Evolutionary conservation across 2,329 filamentous ascomycete species (phyloP), one percentile per base, ranked within the genome.

Genomic region (Colletotrichum musae): DNA sequence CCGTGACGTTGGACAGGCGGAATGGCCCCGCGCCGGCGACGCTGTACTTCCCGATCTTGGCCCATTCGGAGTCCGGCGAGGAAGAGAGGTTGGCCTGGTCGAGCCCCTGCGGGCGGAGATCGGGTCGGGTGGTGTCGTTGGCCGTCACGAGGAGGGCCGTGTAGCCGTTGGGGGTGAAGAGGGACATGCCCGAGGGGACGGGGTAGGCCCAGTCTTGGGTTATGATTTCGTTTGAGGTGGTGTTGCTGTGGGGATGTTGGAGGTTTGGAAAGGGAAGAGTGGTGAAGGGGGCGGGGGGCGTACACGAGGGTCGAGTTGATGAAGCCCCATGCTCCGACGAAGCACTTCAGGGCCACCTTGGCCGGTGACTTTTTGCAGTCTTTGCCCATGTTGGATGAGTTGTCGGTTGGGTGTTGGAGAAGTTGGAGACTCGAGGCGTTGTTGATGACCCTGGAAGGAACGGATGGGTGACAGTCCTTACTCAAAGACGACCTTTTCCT

Each of bases 251-350:
- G 5, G 5, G 15, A 15, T 39, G 6, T 50, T 36, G 50, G 28
- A 4, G 3, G 26, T 50, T 0, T 10, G 24, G 10, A 21, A 39
- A 24, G 26, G 2, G 16, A 13, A 0, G 16, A n/a, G 13, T 15
- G 12, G 41, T 10, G 2, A 57, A 0, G 52, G 1, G 2, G 0
- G 18, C 18, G 18, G 18, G 9, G 24, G 28, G 26, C 61, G 51
- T 51, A 64, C 61, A 64, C 61, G n/a, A 64, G 13, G 12, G 61
- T 64, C 6, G 61, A 64, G 61, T 58, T 64, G 32, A 64, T 64
- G 21, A 64, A 64, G 4, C 61, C 52, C 61, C 52, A 64, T 12
- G 61, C 52, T 5, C 61, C 52, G 32, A 41, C 61, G 21, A 58
- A 64, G 12, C 61, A 64, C 10, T 41, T 51, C 5, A 64, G 28